A percentile compares a stretch with the other conserved stretches of the same genome.
phyloP scores from a whole-genome alignment of 139 green algal genomes.

The Bryopsis sp. region DNA sequence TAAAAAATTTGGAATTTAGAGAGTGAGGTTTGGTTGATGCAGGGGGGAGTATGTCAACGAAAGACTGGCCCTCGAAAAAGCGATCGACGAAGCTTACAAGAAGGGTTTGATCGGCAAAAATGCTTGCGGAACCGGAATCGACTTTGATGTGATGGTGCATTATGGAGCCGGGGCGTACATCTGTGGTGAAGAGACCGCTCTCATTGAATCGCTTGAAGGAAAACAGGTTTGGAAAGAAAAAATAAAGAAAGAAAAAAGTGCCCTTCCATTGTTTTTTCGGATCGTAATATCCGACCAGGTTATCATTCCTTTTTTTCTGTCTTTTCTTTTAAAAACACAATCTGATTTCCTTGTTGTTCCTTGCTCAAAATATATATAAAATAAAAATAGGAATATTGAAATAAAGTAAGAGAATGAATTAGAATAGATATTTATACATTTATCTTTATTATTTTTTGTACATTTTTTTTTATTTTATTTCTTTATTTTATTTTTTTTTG shows the following conservation, averaged over 20 bases:
- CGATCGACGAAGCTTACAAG: conserved; percentile 78
- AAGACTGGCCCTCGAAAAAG: conserved; percentile 63
- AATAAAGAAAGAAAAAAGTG: no score
- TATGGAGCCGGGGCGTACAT: conserved; percentile 97
- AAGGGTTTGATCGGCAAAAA: conserved; percentile 88
- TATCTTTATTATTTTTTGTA: not conserved
- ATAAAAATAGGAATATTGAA: no score
- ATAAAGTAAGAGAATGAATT: no score
- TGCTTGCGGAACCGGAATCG: conserved; percentile 81
- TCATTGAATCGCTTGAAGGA: conserved; percentile 94
- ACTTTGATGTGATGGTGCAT: conserved; percentile 94
- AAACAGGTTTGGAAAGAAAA: conserved; percentile 56
- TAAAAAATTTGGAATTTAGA: no score
- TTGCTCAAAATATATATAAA: no score
- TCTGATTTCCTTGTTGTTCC: no score
- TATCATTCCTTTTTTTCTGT: no score
- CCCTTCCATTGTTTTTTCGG: no score
- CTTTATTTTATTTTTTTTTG: not conserved
- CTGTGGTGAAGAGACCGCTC: conserved; percentile 96
- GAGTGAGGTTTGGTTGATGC: not conserved
- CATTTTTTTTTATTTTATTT: conserved; percentile 2
- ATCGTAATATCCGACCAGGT: no score
- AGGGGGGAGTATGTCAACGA: conserved; percentile 95
- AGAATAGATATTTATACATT: no score
- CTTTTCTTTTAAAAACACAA: no score